A percentile compares a stretch with the other conserved stretches of the same genome.
These are phyloP conservation scores for Sporobolus alterniflorus DNA, from an alignment of 202 grass and related monocot genomes.

Conservation along the genomic window DNA sequence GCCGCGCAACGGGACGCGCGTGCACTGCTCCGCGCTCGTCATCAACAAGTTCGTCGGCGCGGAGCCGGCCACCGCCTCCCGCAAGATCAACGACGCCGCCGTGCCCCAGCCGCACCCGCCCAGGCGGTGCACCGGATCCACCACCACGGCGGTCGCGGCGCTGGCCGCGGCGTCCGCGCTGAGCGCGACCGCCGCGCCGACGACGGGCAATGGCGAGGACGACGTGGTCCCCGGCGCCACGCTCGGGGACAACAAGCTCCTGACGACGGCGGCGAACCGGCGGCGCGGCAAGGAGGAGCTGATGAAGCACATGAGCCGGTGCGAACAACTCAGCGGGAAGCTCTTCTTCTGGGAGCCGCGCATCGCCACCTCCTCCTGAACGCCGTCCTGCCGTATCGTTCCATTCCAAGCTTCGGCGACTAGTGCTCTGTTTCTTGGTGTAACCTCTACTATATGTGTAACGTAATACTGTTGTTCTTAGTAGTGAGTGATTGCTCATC, in stretches of 20 bases:
- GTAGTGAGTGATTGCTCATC: conserved; percentile 39
- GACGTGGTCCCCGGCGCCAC: conserved; percentile 22
- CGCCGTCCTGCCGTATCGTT: background rate
- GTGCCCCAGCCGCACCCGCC: background rate
- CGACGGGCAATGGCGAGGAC: conserved; percentile 17
- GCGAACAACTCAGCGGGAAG: conserved; percentile 47
- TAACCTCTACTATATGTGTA: conserved; percentile 29
- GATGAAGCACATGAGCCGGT: conserved; percentile 59
- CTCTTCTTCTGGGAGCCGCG: conserved; percentile 65
- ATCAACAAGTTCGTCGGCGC: conserved; percentile 80
- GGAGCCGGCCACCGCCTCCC: conserved; percentile 22
- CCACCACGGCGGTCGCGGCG: conserved; percentile 38
- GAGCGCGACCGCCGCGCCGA: conserved; percentile 3
- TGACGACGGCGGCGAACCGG: conserved; percentile 53
- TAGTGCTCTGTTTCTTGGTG: conserved; percentile 30
- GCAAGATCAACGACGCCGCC: background rate
- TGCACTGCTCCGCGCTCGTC: conserved; percentile 69
- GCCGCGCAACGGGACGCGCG: conserved; percentile 28
- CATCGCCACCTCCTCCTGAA: conserved; percentile 63
- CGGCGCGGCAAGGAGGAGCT: conserved; percentile 66
- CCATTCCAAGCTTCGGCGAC: conserved; percentile 1
- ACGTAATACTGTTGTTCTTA: conserved; percentile 39
- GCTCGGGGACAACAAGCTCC: conserved; percentile 47
- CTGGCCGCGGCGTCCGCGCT: conserved; percentile 43
- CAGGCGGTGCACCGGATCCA: conserved; percentile 16